Conservation (phyloP, 805 yeast species). For the Helenozyma baotianmanensis region DNA sequence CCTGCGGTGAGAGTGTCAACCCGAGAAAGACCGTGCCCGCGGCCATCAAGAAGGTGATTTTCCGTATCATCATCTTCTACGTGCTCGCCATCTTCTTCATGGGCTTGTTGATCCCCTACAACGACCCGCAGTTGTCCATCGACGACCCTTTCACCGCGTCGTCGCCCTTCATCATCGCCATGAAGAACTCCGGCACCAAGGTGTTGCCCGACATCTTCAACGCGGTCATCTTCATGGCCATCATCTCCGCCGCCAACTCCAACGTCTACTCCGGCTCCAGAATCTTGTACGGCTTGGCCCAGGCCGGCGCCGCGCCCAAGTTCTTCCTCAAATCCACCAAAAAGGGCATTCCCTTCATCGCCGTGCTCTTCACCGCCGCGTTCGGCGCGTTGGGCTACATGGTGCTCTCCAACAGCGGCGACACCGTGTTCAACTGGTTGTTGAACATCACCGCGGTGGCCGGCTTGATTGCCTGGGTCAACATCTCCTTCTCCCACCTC, state of each 20-base stretch:
- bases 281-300: conserved; percentile 61
- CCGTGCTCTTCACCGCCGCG: conserved; percentile 53
- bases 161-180: conserved; percentile 73
- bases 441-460: conserved; percentile 73
- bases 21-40: conserved; percentile 69
- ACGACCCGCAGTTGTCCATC: conserved; percentile 48
- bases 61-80: conserved; percentile 64
- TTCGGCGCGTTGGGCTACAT: conserved; percentile 66
- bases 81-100: conserved; percentile 61
- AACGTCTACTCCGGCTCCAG: conserved; percentile 71
- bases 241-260: conserved; percentile 77
- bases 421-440: conserved; percentile 65
- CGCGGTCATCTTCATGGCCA: conserved; percentile 62
- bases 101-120: conserved; percentile 65
- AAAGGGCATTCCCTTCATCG: conserved; percentile 57
- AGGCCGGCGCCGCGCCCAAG: conserved; percentile 53
- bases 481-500: conserved; percentile 59
- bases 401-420: conserved; percentile 48
- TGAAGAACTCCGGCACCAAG: conserved; percentile 58
- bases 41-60: conserved; percentile 65
- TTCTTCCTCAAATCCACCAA: conserved; percentile 45
- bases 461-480: conserved; percentile 70
- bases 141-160: conserved; percentile 34
- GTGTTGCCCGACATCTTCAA: conserved; percentile 67
- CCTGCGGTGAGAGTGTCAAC: conserved; percentile 70